Base-by-base conservation (phyloP, 2,329 filamentous ascomycete species). In the Fragosphaeria purpurea region DNA sequence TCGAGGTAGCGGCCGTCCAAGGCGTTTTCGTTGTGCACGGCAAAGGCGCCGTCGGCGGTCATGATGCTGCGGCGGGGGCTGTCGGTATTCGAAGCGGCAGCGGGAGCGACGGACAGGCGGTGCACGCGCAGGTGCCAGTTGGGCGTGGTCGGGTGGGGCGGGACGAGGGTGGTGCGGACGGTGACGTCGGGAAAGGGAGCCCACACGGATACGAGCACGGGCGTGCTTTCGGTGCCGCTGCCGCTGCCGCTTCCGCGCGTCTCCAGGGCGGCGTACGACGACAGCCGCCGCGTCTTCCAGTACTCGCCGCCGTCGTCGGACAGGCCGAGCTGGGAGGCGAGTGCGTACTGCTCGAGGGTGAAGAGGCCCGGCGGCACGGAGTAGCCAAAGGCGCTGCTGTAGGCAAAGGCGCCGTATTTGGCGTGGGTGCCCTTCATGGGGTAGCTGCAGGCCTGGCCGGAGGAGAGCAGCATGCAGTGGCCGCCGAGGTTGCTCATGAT, bases 391-490 rank as follows among this genome's bases (percentile, higher is more conserved):
- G 83, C 78, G 48, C 83, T 82, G 60, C 80, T 85, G 66, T 90
- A 90, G 6, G 85, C 85, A 61, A 90, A 89, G 53, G 80, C 77
- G 44, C 86, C 86, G 64, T 90, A 90, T 61, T 90, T 90, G 54
- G 86, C 84, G 63, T 90, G 85, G 0, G 85, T 87, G 49, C 83
- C 85, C 65, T 86, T 86, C 72, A 90, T 83, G 0, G 86, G 83
- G 62, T 90, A 90, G 63, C 85, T 83, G 65, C 86, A 90, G n/a
- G 82, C 83, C 63, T 91, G 86, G 1, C 86, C 86, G 0, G 82
- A 86, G 4, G 80, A 84, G 7, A 90, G 74, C 31, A 90, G 72
- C 72, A 89, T 86, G 44, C 81, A 83, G 63, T 90, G 86, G 0
- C 82, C 83, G n/a, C 83, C 85, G 13, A 80, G 75, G 55, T 80